These are phyloP conservation scores for Pseudofabraea citricarpa DNA, from an alignment of 2,329 filamentous ascomycete species.

Conservation along the genomic window DNA sequence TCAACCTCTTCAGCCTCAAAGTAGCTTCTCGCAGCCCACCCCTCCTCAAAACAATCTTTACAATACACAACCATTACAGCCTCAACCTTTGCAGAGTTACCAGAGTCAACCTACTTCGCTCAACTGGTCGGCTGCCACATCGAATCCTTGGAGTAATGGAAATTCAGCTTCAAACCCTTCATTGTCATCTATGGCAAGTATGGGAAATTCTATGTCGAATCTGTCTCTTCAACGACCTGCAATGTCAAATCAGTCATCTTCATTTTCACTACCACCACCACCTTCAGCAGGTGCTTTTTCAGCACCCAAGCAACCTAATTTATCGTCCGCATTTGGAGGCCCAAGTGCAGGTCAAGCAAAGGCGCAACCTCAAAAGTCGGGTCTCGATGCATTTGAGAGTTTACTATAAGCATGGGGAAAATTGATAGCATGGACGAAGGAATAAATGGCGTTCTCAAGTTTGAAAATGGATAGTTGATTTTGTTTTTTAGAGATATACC, in stretches of 20 bases:
- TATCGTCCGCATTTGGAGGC: slow-evolving; percentile 12
- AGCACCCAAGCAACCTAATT: slow-evolving; percentile 22
- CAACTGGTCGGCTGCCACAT: slow-evolving; percentile 40
- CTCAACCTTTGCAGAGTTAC: slow-evolving; percentile 12
- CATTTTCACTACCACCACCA: slow-evolving; percentile 52
- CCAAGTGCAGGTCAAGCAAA: slow-evolving; percentile 6
- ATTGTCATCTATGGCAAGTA: slow-evolving; percentile 30
- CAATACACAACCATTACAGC: slow-evolving; percentile 20
- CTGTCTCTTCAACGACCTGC: slow-evolving; percentile 42
- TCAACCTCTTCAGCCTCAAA: slow-evolving; percentile 13
- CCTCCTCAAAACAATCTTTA: slow-evolving; percentile 15
- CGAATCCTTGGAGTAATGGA: slow-evolving; percentile 23
- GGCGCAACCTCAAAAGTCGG: slow-evolving; percentile 26
- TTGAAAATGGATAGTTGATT: too few species aligned
- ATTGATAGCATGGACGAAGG: not conserved
- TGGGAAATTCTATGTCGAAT: slow-evolving; percentile 41
- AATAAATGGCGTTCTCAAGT: too few species aligned
- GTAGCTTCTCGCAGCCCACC: slow-evolving; percentile 4
- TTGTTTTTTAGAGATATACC: not conserved
- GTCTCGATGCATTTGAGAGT: slow-evolving; percentile 52
- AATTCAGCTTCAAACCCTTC: slow-evolving; percentile 26
- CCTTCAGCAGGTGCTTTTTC: slow-evolving; percentile 17
- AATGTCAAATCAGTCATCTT: slow-evolving; percentile 30
- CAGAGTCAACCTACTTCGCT: slow-evolving; percentile 28
- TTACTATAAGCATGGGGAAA: slow-evolving; percentile 33